These are phyloP conservation scores for Neocucurbitaria cava DNA, from an alignment of 2,329 filamentous ascomycete genomes.

Conservation along the genomic window DNA sequence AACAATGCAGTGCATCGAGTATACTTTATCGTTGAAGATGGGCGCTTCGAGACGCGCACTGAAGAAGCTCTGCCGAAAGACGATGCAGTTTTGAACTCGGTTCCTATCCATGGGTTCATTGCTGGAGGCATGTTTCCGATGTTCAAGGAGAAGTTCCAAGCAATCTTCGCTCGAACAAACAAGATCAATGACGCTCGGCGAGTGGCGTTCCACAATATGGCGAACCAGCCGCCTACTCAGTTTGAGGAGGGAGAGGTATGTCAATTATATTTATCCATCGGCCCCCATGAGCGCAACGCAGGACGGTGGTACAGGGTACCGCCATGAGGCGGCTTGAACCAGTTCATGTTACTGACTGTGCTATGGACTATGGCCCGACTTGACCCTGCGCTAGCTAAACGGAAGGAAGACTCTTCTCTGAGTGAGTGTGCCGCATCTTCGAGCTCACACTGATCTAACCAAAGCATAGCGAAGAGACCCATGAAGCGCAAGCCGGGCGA, in stretches of 20 bases:
- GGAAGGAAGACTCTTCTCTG: background rate
- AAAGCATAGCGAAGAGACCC: slow-evolving; percentile 1
- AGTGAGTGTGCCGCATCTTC: slow-evolving; percentile 4
- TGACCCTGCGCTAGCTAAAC: slow-evolving; percentile 6
- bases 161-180: slow-evolving; percentile 23
- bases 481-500: slow-evolving; percentile 18
- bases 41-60: slow-evolving; percentile 26
- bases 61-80: slow-evolving; percentile 24
- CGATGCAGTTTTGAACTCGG: slow-evolving; percentile 19
- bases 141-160: slow-evolving; percentile 36
- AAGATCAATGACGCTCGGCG: slow-evolving; percentile 33
- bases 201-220: slow-evolving; percentile 27
- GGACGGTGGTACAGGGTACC: background rate
- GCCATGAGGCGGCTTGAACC: background rate
- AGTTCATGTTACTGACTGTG: background rate
- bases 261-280: background rate
- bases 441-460: background rate
- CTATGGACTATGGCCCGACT: slow-evolving; percentile 25
- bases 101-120: slow-evolving; percentile 34
- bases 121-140: slow-evolving; percentile 27
- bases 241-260: slow-evolving; percentile 35
- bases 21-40: slow-evolving; percentile 26
- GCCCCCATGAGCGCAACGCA: background rate
- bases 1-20: slow-evolving; percentile 16
- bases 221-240: slow-evolving; percentile 11